Evolutionary conservation across 495 filamentous ascomycete genomes (phyloP).

Genomic region (Bathelium albidoporum): DNA sequence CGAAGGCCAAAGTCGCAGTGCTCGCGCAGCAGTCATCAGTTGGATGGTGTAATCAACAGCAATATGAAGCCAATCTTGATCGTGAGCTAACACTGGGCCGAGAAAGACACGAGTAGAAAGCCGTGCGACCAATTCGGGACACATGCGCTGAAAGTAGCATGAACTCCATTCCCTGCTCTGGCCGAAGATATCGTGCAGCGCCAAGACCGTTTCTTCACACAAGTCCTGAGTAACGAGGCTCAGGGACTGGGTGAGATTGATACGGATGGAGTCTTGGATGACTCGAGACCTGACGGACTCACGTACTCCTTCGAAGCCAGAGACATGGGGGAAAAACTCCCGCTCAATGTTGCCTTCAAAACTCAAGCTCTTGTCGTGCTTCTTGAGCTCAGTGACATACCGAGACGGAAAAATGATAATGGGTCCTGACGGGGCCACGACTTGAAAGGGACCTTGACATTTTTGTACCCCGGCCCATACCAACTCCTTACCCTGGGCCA

Average conservation of each 20-base stretch:
- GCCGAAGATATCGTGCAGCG: constrained; percentile 7
- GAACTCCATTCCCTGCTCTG: constrained; percentile 7
- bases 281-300: neutral
- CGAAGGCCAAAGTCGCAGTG: constrained; percentile 30
- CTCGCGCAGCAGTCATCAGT: constrained; percentile 24
- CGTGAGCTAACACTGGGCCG: constrained; percentile 34
- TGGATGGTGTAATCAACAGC: constrained; percentile 34
- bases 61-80: constrained; percentile 33
- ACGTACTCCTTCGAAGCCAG: constrained; percentile 7
- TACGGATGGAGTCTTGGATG: constrained; percentile 1
- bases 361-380: constrained; percentile 2
- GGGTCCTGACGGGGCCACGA: constrained; percentile 1
- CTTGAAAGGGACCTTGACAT: constrained; percentile 5
- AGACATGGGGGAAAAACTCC: constrained; percentile 1
- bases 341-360: constrained; percentile 3
- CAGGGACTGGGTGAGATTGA: constrained; percentile 9
- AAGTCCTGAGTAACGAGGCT: constrained; percentile 8
- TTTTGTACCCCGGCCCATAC: neutral
- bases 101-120: constrained; percentile 40
- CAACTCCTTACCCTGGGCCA: neutral
- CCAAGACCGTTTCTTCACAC: constrained; percentile 1
- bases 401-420: constrained; percentile 7
- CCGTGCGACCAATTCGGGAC: constrained; percentile 37
- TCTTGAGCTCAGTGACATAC: constrained; percentile 7
- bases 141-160: constrained; percentile 12